Conservation (phyloP, 495 filamentous ascomycete species). For the Daldinia grandis region DNA sequence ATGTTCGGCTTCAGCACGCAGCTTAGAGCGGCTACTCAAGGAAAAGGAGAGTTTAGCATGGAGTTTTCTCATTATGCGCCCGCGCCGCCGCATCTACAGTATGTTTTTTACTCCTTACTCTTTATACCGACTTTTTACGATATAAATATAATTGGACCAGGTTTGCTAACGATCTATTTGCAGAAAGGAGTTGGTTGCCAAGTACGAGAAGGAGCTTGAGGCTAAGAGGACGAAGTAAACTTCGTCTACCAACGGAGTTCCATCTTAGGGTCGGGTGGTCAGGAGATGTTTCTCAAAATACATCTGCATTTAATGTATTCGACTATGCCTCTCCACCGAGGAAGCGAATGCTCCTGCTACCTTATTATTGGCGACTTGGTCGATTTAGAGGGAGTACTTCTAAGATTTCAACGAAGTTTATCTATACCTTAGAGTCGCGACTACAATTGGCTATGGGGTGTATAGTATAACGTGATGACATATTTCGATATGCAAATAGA, state of each 20-base stretch:
- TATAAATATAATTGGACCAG: constrained; percentile 4
- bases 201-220: constrained; percentile 85
- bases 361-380: neutral
- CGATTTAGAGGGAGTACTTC: neutral
- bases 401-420: neutral
- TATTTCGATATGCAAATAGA: constrained; percentile 9
- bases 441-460: neutral
- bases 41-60: constrained; percentile 99
- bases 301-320: neutral
- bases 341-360: neutral
- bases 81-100: constrained; percentile 89
- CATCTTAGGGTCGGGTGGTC: neutral
- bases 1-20: constrained; percentile 98
- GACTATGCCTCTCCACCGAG: neutral
- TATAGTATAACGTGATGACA: constrained; percentile 18
- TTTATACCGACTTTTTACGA: neutral
- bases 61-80: constrained; percentile 96
- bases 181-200: constrained; percentile 86
- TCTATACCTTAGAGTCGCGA: neutral
- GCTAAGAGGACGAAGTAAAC: constrained; percentile 65
- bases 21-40: constrained; percentile 92
- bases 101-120: constrained; percentile 49
- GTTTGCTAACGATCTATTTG: constrained; percentile 27
- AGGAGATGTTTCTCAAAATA: neutral
- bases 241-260: neutral